These are phyloP conservation scores for Adiantum capillusveneris DNA, from an alignment of 75 land plant species.

Conservation along the genomic window DNA sequence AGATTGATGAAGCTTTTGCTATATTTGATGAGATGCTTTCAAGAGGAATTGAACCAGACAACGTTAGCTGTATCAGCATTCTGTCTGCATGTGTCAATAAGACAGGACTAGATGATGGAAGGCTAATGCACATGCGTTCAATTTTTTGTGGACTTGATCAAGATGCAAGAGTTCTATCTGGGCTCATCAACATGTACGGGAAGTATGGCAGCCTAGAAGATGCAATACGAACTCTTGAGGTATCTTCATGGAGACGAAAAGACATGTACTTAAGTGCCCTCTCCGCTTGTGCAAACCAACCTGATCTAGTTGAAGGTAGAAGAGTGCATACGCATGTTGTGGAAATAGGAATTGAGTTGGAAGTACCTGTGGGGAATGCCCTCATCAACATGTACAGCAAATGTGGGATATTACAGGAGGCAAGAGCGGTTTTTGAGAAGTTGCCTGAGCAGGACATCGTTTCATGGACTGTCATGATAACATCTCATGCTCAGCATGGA, in stretches of 20 bases:
- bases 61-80: slow-evolving; percentile 37
- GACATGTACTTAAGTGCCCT: background rate
- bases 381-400: slow-evolving; percentile 17
- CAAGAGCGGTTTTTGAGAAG: slow-evolving; percentile 11
- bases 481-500: slow-evolving; percentile 14
- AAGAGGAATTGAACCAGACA: slow-evolving; percentile 37
- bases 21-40: slow-evolving; percentile 29
- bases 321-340: slow-evolving; percentile 6
- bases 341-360: background rate
- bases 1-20: slow-evolving; percentile 20
- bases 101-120: slow-evolving; percentile 3
- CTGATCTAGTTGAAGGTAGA: slow-evolving; percentile 3
- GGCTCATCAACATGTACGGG: slow-evolving; percentile 16
- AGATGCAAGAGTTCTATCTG: slow-evolving; percentile 9
- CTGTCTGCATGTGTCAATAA: slow-evolving; percentile 32
- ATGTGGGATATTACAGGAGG: slow-evolving; percentile 15
- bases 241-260: too few species aligned
- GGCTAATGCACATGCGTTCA: slow-evolving; percentile 1
- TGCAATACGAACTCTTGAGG: background rate
- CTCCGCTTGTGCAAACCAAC: background rate
- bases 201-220: slow-evolving; percentile 9
- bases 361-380: slow-evolving; percentile 12
- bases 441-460: slow-evolving; percentile 5
- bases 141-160: slow-evolving; percentile 4
- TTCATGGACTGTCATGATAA: slow-evolving; percentile 21